Base-by-base conservation (phyloP, 805 yeast species). In the Starmerella sp. region DNA sequence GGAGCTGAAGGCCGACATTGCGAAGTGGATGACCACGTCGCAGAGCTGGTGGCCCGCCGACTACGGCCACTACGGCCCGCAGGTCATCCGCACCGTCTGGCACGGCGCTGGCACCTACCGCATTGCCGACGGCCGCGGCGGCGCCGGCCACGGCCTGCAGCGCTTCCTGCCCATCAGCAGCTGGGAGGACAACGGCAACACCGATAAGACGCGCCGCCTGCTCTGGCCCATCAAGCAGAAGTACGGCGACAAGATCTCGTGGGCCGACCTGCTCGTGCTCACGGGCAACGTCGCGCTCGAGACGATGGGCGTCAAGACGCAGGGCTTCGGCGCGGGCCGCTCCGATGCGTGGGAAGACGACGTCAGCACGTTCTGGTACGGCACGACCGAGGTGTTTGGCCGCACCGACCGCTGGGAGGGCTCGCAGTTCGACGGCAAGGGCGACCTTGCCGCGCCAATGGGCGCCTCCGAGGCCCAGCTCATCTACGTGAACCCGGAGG, bases 31-130 rank as follows among this genome's bases (percentile, higher is more conserved):
- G 60, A 54, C 58, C 6, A 49, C 42, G n/a, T 52, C 56, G 22
- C 61, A 58, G 53, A 43, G 48, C 15, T 58, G 59, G 60, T 58
- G 61, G 61, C 61, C 61, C 15, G 60, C 59, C 17, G 61, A 58
- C 47, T 58, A 58, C 49, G 61, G 61, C 30, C 46, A 53, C 53
- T 58, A 58, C 44, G 61, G 56, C n/a, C 61, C 61, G n/a, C 60
- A 51, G 47, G 35, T 56, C 42, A 46, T 58, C 34, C 61, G 61
- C 31, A 52, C 58, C 17, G 31, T 55, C 5, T 58, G 61, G 61
- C 61, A 58, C 53, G 51, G 37, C 11, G 61, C 61, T 14, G 61
- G 61, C 32, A 58, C 61, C 7, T 58, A 58, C 56, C 61, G 61
- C 10, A 56, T 56, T 37, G 49, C 58, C 30, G 61, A 58, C 31